Evolutionary conservation across 257 asterid genomes (phyloP).

Genomic region (Gentiana dahurica): DNA sequence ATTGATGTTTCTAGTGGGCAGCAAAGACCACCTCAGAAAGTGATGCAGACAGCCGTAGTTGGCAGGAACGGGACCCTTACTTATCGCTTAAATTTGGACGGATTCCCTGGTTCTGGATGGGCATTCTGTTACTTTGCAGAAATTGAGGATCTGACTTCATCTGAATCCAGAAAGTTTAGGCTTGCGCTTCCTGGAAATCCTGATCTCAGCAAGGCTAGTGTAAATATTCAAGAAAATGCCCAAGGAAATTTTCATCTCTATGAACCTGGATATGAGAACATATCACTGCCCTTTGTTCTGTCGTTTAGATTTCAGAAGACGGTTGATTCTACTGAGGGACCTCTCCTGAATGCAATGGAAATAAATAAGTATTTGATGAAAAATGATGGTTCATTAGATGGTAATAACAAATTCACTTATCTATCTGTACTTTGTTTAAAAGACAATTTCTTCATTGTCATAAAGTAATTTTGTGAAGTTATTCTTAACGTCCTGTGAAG

Average conservation of each 20-base stretch:
- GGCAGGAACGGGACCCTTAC: constrained; percentile 89
- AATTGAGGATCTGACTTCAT: constrained; percentile 60
- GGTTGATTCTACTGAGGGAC: constrained; percentile 78
- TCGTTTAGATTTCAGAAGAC: constrained; percentile 70
- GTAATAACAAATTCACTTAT: constrained; percentile 25
- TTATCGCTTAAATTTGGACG: constrained; percentile 88
- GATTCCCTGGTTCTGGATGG: constrained; percentile 92
- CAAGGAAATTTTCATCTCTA: constrained; percentile 74
- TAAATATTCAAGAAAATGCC: constrained; percentile 91
- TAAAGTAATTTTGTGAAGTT: too few species aligned
- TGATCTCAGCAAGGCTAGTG: constrained; percentile 67
- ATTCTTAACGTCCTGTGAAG: background rate
- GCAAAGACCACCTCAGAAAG: constrained; percentile 84
- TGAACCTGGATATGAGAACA: constrained; percentile 86
- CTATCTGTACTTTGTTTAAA: background rate
- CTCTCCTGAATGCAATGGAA: constrained; percentile 93
- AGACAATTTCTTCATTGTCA: too few species aligned
- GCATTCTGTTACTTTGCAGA: constrained; percentile 91
- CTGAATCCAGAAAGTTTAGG: constrained; percentile 63
- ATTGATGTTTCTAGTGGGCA: constrained; percentile 54
- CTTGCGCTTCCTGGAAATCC: constrained; percentile 61
- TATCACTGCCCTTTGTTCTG: constrained; percentile 76
- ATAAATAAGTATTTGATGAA: constrained; percentile 62
- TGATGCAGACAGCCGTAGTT: constrained; percentile 98
- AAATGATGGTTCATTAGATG: constrained; percentile 75